These are phyloP conservation scores for Tolypocladium tundrense DNA, from an alignment of 2,329 filamentous ascomycete species.

Conservation along the genomic window DNA sequence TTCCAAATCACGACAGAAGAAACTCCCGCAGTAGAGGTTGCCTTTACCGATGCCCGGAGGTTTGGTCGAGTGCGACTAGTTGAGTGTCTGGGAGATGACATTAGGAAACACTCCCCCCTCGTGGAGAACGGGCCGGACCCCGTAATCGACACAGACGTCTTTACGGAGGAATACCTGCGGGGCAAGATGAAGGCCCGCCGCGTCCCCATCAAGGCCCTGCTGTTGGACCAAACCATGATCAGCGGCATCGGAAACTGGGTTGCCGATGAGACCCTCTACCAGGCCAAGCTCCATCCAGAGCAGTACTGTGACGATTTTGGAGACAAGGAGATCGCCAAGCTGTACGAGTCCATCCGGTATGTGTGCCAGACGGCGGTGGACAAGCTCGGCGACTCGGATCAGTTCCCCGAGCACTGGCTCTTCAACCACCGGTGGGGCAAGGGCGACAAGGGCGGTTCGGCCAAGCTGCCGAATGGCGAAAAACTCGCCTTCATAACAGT, in stretches of 20 bases:
- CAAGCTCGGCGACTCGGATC: slow-evolving; percentile 66
- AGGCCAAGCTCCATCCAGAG: slow-evolving; percentile 82
- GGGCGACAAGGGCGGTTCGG: slow-evolving; percentile 61
- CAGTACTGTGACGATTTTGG: slow-evolving; percentile 80
- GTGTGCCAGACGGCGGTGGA: slow-evolving; percentile 75
- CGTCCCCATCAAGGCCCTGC: slow-evolving; percentile 79
- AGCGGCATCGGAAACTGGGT: slow-evolving; percentile 98
- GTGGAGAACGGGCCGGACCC: slow-evolving; percentile 93
- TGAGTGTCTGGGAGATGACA: slow-evolving; percentile 65
- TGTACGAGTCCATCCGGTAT: slow-evolving; percentile 65
- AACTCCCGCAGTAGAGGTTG: slow-evolving; percentile 45
- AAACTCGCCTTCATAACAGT: slow-evolving; percentile 82
- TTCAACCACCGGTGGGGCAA: slow-evolving; percentile 88
- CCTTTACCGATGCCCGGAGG: slow-evolving; percentile 76
- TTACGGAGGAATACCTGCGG: slow-evolving; percentile 69
- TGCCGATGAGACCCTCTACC: slow-evolving; percentile 84
- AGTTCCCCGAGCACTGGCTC: slow-evolving; percentile 81
- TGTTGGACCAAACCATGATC: slow-evolving; percentile 80
- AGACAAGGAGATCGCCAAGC: slow-evolving; percentile 56
- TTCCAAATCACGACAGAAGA: slow-evolving; percentile 62
- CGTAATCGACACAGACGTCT: slow-evolving; percentile 64
- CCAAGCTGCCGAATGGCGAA: slow-evolving; percentile 69
- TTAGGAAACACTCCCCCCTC: slow-evolving; percentile 66
- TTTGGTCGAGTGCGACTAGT: slow-evolving; percentile 74
- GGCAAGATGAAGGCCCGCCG: slow-evolving; percentile 62